Evolutionary conservation across 148 eudicot species (phyloP), one percentile per base, ranked within the genome.

Genomic region (Hydrangea macrophylla): DNA sequence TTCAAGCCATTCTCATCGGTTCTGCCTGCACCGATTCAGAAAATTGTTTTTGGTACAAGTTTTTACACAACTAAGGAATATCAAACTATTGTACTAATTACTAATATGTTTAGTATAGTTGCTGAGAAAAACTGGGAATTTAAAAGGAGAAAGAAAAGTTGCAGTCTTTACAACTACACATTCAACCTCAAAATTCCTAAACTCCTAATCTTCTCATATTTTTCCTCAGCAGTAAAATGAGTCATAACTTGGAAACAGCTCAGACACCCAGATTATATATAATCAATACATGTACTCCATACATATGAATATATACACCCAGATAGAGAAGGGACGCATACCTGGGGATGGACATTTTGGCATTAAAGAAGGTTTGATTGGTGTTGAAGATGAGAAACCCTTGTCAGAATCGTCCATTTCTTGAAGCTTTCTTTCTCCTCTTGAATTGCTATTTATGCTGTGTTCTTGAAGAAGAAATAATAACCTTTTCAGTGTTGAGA

Each of bases 1-100:
- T 58, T 64, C 25, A 44, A 20, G 8, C 61, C 75, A 50, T 86
- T 84, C 64, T 83, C 96, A 67, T 84, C 67, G 20, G 42, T 50
- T 60, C 70, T 81, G 54, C 73, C 87, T 81, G 80, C 67, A 65
- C 30, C 57, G 48, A 37, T 56, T 61, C 10, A 67, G 28, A 39
- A 20, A 31, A 66, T 23, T 32, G 10, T 40, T 35, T 27, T 58
- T 18, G 30, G n/a, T 44, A 44, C 33, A 56, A 57, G 39, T 1
- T 26, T 44, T 44, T 17, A 0, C 58, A 8, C 33, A 37, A 35
- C 9, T 37, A 44, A 24, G 53, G 36, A 40, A 28, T 18, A n/a
- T 2, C 7, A 17, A 20, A 58, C n/a, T n/a, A 15, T 5, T 28
- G 24, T 6, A 25, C 9, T 56, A 33, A 32, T 2, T 11, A 2